Evolutionary conservation across 139 green algal genomes (phyloP).

Genomic region (Coelastrella sp.): DNA sequence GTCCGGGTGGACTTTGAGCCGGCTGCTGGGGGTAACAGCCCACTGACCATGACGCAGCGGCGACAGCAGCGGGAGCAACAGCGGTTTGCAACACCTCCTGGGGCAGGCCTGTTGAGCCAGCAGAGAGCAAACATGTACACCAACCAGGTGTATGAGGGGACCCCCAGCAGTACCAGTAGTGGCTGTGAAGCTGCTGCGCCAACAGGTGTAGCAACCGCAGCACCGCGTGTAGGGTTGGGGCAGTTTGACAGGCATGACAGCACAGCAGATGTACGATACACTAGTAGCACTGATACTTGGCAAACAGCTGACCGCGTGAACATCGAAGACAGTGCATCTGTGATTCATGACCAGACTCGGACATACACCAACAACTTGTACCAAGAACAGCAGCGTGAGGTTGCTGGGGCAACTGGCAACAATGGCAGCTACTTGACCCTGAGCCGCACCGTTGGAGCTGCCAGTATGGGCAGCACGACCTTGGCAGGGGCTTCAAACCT

Average conservation of each 20-base stretch:
- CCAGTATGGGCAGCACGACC: neutral
- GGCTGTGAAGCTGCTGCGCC: neutral
- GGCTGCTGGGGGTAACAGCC: constrained; percentile 24
- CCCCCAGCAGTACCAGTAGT: neutral
- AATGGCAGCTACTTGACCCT: constrained; percentile 4
- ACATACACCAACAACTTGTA: neutral
- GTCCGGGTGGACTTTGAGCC: neutral
- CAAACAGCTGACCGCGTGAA: neutral
- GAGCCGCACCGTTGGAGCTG: neutral
- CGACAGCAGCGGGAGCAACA: constrained; percentile 25
- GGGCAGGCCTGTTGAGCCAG: neutral
- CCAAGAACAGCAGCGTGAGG: neutral
- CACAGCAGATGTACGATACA: neutral
- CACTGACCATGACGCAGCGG: constrained; percentile 22
- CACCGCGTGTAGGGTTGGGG: no score
- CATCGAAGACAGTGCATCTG: neutral
- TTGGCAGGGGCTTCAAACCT: neutral
- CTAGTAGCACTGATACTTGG: neutral
- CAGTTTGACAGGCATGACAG: neutral
- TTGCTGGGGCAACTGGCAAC: neutral
- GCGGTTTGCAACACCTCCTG: neutral
- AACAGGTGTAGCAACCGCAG: neutral
- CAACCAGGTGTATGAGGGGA: neutral
- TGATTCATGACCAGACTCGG: neutral
- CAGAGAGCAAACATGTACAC: no score